These are phyloP conservation scores for Ammopiptanthus mongolicus DNA, from an alignment of 306 rosid species.

Conservation along the genomic window DNA sequence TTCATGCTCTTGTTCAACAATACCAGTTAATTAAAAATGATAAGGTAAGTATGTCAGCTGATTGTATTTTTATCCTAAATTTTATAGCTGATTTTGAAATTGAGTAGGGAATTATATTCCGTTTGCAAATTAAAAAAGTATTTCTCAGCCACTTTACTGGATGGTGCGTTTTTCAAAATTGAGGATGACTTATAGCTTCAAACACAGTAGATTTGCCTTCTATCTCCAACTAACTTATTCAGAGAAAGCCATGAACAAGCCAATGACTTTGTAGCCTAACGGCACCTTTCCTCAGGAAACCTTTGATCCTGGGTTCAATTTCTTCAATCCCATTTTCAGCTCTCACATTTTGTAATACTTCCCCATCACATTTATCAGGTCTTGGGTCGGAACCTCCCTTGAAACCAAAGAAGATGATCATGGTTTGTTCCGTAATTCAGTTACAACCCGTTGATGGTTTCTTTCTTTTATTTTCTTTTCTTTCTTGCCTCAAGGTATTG, in stretches of 20 bases:
- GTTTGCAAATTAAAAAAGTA: slow-evolving; percentile 12
- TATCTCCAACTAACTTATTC: neutral
- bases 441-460: neutral
- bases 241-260: neutral
- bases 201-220: neutral
- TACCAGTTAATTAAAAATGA: slow-evolving; percentile 40
- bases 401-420: neutral
- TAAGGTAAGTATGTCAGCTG: slow-evolving; percentile 44
- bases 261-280: neutral
- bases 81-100: neutral
- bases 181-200: slow-evolving; percentile 25
- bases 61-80: neutral
- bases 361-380: neutral
- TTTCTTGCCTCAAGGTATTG: too few species aligned
- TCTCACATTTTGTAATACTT: neutral
- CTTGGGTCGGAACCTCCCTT: neutral
- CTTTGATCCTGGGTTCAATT: neutral
- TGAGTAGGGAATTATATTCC: neutral
- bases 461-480: neutral
- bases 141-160: neutral
- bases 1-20: slow-evolving; percentile 64
- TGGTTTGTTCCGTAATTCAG: neutral
- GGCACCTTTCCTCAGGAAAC: neutral
- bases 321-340: neutral
- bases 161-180: neutral